Evolutionary conservation across 1,139 yeast genomes (phyloP).

Genomic region (Taphrina wiesneri): DNA sequence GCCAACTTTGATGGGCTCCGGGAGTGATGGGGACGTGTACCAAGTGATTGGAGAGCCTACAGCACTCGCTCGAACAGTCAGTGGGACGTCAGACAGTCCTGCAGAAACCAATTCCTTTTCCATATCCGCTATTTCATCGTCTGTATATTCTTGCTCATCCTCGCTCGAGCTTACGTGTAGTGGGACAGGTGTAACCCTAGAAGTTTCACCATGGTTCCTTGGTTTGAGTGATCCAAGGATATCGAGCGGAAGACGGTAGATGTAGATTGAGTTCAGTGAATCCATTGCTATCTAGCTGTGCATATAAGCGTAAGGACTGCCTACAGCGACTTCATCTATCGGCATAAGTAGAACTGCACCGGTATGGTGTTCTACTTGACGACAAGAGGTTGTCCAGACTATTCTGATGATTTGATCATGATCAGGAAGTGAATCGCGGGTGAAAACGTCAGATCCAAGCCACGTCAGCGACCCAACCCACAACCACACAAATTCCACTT

Average conservation of each 20-base stretch:
- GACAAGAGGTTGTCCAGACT: no score
- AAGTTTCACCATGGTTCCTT: not conserved
- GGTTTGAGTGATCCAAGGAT: not conserved
- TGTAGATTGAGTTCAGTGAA: not conserved
- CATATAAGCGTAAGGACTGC: no score
- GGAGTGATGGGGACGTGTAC: slow-evolving; percentile 7
- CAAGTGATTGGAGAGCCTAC: slow-evolving; percentile 26
- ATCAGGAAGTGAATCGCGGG: no score
- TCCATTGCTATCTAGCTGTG: not conserved
- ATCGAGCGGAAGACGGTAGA: not conserved
- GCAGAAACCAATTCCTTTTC: not conserved
- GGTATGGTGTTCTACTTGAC: no score
- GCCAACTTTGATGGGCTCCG: slow-evolving; percentile 11
- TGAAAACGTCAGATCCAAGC: not conserved
- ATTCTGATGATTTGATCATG: no score
- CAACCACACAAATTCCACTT: not conserved
- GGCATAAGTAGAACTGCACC: no score
- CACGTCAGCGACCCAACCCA: not conserved
- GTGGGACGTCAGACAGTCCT: not conserved
- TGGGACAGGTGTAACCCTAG: not conserved
- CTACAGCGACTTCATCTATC: no score
- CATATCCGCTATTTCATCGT: not conserved
- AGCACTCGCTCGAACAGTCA: not conserved
- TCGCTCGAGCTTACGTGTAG: not conserved
- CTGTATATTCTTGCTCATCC: slow-evolving; percentile 1